Base-by-base conservation (phyloP, 2,329 filamentous ascomycete genomes). In the Leptographium galeiforme region DNA sequence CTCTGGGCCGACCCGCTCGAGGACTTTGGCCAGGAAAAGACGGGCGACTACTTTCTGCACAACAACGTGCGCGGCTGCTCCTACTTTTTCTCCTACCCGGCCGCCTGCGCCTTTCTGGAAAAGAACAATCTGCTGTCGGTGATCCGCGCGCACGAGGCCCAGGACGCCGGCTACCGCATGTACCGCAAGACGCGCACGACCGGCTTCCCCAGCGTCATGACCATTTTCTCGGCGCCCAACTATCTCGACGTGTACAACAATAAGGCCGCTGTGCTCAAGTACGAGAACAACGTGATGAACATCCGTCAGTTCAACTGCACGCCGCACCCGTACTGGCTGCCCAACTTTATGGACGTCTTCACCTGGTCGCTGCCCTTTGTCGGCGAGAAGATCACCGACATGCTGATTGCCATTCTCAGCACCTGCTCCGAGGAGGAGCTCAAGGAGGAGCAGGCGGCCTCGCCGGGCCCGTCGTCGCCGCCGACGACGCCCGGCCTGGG, bases 201-300 rank as follows among this genome's bases (percentile, higher is more conserved):
- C 19, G 93, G 93, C 2, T 98, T 98, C 73, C 93, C 93, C 25
- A 96, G 90, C 72, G 93, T 98, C 58, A 98, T 98, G 93, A 98
- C 93, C 61, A 98, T 98, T 64, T 98, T 98, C 77, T 97, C 91
- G 46, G 93, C 93, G 1, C 93, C 93, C 40, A 98, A 98, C 71
- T 98, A 98, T 67, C 82, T 98, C 58, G 93, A 98, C 64, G 90
- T 98, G 40, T 98, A 98, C 73, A 98, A 98, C 81, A 98, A 98
- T 78, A 98, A 98, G 76, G 93, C 93, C 2, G 93, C 93, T 0
- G 93, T 98, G 43, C 76, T 98, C 63, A 98, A 98, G 73, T 98
- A 98, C 68, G 93, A 98, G 73, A 98, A 98, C 72, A 98, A 98
- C 65, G 93, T 98, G 57, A 98, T 98, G 93, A 98, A 98, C 75